Conservation (phyloP, 1,284 basidiomycete genomes). For the Sparassis latifolia region DNA sequence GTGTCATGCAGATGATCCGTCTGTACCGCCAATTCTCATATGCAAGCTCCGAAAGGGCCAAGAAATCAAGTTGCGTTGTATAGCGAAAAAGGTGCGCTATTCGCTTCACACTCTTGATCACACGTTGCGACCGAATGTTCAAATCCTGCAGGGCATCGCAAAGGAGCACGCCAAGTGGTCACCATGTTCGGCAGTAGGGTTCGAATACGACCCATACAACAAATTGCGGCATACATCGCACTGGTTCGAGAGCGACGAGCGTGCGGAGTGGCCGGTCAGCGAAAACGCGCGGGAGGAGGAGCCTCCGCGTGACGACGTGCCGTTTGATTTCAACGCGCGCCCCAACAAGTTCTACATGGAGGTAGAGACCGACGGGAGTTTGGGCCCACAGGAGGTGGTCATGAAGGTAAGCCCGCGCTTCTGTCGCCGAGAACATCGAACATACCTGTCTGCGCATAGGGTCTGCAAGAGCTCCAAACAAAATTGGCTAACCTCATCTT, state of each 20-base stretch:
- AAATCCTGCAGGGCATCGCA: slow-evolving; percentile 71
- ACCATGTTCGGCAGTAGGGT: slow-evolving; percentile 89
- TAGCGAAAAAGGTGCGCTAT: slow-evolving; percentile 83
- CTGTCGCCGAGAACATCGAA: neutral
- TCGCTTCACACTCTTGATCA: slow-evolving; percentile 1
- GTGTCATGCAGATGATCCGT: slow-evolving; percentile 45
- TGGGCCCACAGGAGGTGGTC: slow-evolving; percentile 85
- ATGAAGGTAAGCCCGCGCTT: slow-evolving; percentile 52
- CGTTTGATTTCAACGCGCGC: slow-evolving; percentile 84
- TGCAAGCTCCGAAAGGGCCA: slow-evolving; percentile 94
- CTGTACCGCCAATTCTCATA: slow-evolving; percentile 70
- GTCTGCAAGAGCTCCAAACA: slow-evolving; percentile 73
- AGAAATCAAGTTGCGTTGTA: slow-evolving; percentile 81
- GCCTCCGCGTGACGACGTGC: slow-evolving; percentile 68
- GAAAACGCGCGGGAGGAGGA: slow-evolving; percentile 82
- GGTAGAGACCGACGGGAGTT: slow-evolving; percentile 86
- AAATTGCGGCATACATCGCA: slow-evolving; percentile 92
- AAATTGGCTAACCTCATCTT: slow-evolving; percentile 80
- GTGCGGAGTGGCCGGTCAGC: slow-evolving; percentile 79
- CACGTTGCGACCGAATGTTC: neutral
- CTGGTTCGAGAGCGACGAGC: slow-evolving; percentile 86
- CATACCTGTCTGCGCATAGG: slow-evolving; percentile 35
- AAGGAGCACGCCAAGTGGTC: slow-evolving; percentile 99
- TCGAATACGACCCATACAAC: slow-evolving; percentile 99
- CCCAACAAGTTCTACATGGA: slow-evolving; percentile 88